Evolutionary conservation across 805 yeast genomes (phyloP).

Genomic region (Saccharomycopsis vini): DNA sequence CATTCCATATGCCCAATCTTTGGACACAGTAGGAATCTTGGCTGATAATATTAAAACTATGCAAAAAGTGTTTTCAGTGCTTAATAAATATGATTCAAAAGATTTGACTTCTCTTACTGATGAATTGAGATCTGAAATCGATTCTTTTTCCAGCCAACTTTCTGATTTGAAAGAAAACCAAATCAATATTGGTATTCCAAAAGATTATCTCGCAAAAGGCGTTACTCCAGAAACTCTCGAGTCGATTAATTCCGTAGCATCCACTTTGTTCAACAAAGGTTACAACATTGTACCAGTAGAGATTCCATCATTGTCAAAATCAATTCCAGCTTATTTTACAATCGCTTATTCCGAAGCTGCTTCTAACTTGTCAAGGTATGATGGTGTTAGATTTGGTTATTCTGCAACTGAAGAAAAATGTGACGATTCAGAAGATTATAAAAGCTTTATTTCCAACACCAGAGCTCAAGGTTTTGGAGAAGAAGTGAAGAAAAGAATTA

Average conservation of each 20-base stretch:
- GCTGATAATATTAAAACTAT: conserved; percentile 40
- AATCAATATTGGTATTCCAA: conserved; percentile 62
- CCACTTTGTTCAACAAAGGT: conserved; percentile 32
- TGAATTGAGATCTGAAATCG: conserved; percentile 16
- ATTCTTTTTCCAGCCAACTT: background rate
- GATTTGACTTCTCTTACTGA: conserved; percentile 68
- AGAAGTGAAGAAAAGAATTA: conserved; percentile 76
- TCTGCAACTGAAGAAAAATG: conserved; percentile 28
- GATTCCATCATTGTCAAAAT: conserved; percentile 54
- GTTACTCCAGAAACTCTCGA: conserved; percentile 38
- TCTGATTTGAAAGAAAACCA: conserved; percentile 17
- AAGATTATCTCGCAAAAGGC: conserved; percentile 53
- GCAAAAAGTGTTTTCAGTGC: conserved; percentile 40
- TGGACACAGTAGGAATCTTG: conserved; percentile 89
- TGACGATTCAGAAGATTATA: conserved; percentile 27
- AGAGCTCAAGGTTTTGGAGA: conserved; percentile 62
- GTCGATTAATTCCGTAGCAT: conserved; percentile 40
- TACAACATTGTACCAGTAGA: conserved; percentile 55
- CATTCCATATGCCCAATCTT: conserved; percentile 82
- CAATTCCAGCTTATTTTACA: conserved; percentile 79
- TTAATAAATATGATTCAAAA: conserved; percentile 55
- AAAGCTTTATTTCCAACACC: conserved; percentile 43
- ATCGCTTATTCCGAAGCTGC: conserved; percentile 90
- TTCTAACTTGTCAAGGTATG: conserved; percentile 82
- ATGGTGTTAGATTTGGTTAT: conserved; percentile 80